Percentiles rank a stretch among this genome's conserved stretches.
Conservation (phyloP, 2,329 filamentous ascomycete genomes). For the Cytospora schulzeri region DNA sequence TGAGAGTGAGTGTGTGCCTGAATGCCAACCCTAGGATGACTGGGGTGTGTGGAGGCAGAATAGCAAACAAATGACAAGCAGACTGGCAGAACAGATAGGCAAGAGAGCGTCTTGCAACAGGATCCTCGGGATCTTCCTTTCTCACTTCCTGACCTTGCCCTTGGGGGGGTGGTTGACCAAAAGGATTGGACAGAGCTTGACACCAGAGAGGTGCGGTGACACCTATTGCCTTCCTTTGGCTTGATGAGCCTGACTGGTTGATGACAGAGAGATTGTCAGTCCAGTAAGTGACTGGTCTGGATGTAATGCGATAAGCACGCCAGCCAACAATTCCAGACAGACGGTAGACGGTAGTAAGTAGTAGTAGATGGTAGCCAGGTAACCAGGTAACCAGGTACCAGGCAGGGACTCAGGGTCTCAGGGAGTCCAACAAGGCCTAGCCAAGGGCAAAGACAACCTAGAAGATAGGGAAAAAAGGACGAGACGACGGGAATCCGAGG, state of each 20-base stretch:
- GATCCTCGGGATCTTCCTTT: slow-evolving; percentile 25
- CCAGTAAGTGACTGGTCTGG: slow-evolving; percentile 6
- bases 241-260: background rate
- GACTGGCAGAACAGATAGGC: slow-evolving; percentile 24
- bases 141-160: slow-evolving; percentile 22
- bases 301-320: slow-evolving; percentile 15
- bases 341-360: slow-evolving; percentile 3
- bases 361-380: background rate
- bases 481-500: slow-evolving; percentile 13
- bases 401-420: slow-evolving; percentile 20
- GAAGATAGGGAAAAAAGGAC: slow-evolving; percentile 18
- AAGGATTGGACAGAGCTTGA: slow-evolving; percentile 22
- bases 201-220: slow-evolving; percentile 24
- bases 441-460: slow-evolving; percentile 23
- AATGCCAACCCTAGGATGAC: slow-evolving; percentile 17
- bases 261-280: background rate
- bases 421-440: slow-evolving; percentile 19
- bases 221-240: slow-evolving; percentile 15
- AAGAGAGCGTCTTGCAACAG: slow-evolving; percentile 24
- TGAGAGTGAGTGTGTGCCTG: slow-evolving; percentile 13
- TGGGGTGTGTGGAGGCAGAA: slow-evolving; percentile 26
- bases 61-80: slow-evolving; percentile 27
- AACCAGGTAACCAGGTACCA: slow-evolving; percentile 17
- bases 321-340: slow-evolving; percentile 18
- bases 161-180: slow-evolving; percentile 14